phyloP scores from a whole-genome alignment of 225 moss, liverwort and hornwort species.

The Polytrichum commune region DNA sequence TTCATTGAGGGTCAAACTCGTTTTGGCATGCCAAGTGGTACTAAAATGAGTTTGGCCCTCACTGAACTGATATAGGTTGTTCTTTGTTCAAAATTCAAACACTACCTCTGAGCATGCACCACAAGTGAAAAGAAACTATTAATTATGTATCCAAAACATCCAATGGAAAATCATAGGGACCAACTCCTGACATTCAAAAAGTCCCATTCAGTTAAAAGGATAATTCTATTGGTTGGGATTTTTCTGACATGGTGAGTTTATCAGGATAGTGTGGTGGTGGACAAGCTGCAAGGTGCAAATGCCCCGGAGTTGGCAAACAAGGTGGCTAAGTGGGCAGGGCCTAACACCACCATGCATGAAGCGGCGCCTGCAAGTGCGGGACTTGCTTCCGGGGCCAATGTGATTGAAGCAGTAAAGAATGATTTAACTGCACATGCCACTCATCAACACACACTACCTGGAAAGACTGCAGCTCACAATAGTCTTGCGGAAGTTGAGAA shows the following conservation, averaged over 20 bases:
- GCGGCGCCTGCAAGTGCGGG: conserved; percentile 52
- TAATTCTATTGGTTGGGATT: too few species aligned
- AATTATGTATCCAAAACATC: too few species aligned
- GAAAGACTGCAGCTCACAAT: conserved; percentile 29
- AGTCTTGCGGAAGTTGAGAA: conserved; percentile 35
- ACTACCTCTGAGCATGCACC: too few species aligned
- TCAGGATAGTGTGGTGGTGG: conserved; percentile 59
- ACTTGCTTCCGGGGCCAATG: conserved; percentile 45
- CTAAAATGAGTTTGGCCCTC: too few species aligned
- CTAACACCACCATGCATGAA: conserved; percentile 24
- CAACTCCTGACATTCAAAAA: neutral
- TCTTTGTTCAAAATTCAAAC: too few species aligned
- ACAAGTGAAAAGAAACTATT: too few species aligned
- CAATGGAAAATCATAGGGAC: neutral
- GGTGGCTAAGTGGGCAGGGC: conserved; percentile 55
- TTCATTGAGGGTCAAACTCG: too few species aligned
- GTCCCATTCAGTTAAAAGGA: too few species aligned
- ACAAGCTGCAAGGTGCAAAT: conserved; percentile 74
- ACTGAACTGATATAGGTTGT: too few species aligned
- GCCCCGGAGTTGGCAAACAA: conserved; percentile 73
- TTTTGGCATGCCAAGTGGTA: too few species aligned
- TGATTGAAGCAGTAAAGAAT: conserved; percentile 47
- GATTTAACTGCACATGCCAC: conserved; percentile 13
- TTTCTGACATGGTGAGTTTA: neutral
- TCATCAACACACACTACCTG: conserved; percentile 8